Percentiles rank a stretch among this genome's conserved stretches.
These are phyloP conservation scores for Penicillium capsulatum DNA, from an alignment of 2,329 filamentous ascomycete species.

Conservation along the genomic window DNA sequence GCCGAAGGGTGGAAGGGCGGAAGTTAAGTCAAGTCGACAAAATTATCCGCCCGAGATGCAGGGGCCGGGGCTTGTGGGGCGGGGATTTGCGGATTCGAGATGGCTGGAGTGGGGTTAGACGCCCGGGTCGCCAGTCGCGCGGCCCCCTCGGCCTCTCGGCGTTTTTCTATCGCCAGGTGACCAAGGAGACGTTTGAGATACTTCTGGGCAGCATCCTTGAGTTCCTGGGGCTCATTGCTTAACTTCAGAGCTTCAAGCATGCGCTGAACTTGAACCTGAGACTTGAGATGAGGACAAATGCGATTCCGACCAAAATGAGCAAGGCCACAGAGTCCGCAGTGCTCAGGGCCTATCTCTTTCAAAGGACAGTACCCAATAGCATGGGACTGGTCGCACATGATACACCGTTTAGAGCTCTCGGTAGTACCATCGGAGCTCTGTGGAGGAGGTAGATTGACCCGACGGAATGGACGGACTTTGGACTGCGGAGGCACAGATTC, in stretches of 20 bases:
- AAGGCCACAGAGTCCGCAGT: slow-evolving; percentile 62
- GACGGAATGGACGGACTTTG: slow-evolving; percentile 38
- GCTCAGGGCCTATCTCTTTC: slow-evolving; percentile 56
- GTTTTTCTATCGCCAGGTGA: slow-evolving; percentile 52
- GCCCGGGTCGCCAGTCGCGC: neutral
- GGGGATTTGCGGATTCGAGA: neutral
- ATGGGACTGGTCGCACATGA: slow-evolving; percentile 54
- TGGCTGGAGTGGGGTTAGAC: neutral
- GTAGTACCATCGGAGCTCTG: slow-evolving; percentile 5
- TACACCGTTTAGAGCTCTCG: slow-evolving; percentile 39
- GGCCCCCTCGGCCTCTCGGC: slow-evolving; percentile 14
- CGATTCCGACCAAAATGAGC: slow-evolving; percentile 56
- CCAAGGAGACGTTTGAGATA: slow-evolving; percentile 57
- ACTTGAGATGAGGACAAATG: slow-evolving; percentile 59
- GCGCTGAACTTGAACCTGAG: slow-evolving; percentile 58
- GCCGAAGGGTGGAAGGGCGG: too few relatives aligned
- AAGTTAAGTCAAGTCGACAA: too few relatives aligned
- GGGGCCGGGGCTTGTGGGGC: neutral
- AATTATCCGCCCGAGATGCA: too few relatives aligned
- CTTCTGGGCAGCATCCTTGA: slow-evolving; percentile 52
- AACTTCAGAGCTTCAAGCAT: slow-evolving; percentile 61
- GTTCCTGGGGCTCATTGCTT: slow-evolving; percentile 52
- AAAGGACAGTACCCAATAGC: slow-evolving; percentile 57
- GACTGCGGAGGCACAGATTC: slow-evolving; percentile 4
- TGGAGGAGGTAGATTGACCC: slow-evolving; percentile 23